Percentiles rank a stretch among this genome's conserved stretches.
Evolutionary conservation across 2,329 filamentous ascomycete species (phyloP).

Genomic region (Xylaria sp.): DNA sequence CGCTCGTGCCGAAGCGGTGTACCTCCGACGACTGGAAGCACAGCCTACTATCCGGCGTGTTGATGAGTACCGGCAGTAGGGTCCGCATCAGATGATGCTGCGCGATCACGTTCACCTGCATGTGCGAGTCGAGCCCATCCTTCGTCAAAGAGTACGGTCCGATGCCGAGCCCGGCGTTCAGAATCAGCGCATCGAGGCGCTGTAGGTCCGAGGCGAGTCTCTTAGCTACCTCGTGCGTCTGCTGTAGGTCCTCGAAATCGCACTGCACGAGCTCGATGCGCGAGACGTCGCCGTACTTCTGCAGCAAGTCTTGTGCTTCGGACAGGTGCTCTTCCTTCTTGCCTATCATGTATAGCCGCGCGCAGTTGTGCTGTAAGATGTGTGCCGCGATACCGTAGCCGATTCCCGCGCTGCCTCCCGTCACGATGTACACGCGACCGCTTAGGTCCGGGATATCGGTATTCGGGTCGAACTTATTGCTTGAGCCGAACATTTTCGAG

Average conservation of each 20-base stretch:
- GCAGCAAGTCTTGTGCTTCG: conserved; percentile 56
- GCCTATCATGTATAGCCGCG: conserved; percentile 60
- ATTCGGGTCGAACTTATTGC: conserved; percentile 42
- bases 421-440: conserved; percentile 57
- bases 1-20: conserved; percentile 50
- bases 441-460: conserved; percentile 39
- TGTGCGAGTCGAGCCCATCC: conserved; percentile 56
- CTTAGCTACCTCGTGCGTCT: conserved; percentile 58
- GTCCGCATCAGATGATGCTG: conserved; percentile 61
- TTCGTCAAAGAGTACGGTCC: conserved; percentile 60
- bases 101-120: conserved; percentile 47
- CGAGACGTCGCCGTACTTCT: conserved; percentile 57
- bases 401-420: conserved; percentile 61
- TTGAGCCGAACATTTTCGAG: conserved; percentile 36
- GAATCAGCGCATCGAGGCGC: conserved; percentile 58
- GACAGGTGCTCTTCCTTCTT: conserved; percentile 61
- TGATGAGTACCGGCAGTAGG: conserved; percentile 57
- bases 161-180: conserved; percentile 62
- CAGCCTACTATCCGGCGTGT: conserved; percentile 58
- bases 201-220: conserved; percentile 54
- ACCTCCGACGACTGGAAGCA: conserved; percentile 63
- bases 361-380: conserved; percentile 60
- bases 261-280: conserved; percentile 58
- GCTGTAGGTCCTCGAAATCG: conserved; percentile 58
- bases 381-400: conserved; percentile 64